Evolutionary conservation across 169 alveolate species (phyloP).

Genomic region (Ichthyophthirius multifiliis): DNA sequence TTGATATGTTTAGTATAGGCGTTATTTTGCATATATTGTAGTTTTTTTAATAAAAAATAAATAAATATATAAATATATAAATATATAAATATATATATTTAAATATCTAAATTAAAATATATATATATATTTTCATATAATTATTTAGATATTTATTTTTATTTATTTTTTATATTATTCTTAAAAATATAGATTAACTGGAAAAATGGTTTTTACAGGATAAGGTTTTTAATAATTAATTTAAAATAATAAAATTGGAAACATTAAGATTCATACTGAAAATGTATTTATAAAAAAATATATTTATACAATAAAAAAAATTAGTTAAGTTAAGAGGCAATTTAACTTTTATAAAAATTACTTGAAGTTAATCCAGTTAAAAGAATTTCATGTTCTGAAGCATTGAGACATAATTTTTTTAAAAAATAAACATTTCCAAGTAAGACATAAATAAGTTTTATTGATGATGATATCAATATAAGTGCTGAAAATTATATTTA

Average conservation of each 20-base stretch:
- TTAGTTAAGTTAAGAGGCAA: constrained; percentile 2
- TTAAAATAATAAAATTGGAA: background rate
- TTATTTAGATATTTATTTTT: no score
- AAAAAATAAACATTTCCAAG: no score
- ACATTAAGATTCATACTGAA: no score
- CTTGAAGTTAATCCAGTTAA: background rate
- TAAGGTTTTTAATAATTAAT: background rate
- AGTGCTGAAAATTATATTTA: no score
- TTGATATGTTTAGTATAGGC: background rate
- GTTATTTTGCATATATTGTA: background rate
- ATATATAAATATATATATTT: no score
- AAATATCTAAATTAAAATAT: no score
- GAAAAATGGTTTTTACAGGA: constrained; percentile 3
- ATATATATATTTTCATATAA: no score
- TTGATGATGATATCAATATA: no score
- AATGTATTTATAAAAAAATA: no score
- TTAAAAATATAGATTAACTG: constrained; percentile 13
- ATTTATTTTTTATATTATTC: background rate
- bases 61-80: no score
- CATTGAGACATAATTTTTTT: constrained; percentile 2
- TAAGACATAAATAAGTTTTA: no score
- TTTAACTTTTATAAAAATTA: background rate
- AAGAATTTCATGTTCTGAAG: constrained; percentile 9
- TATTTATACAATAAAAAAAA: no score
- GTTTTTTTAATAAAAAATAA: background rate